Evolutionary conservation across 2,329 filamentous ascomycete genomes (phyloP), one percentile per base, ranked within the genome.

Genomic region (Cercospora canescens): DNA sequence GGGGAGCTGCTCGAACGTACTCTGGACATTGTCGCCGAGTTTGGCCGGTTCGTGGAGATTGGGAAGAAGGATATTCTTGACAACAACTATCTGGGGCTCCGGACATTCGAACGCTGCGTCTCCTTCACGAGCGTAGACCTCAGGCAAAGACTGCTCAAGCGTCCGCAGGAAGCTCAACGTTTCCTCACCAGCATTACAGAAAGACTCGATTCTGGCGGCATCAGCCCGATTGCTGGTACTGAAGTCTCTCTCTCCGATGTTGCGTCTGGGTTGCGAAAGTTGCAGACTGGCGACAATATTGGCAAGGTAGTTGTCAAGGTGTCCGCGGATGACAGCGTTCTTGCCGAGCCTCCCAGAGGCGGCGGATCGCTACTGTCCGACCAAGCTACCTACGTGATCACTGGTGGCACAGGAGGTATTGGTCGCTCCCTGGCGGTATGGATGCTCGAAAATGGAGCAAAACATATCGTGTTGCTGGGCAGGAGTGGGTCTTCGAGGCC

Each of bases 11-110:
- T 79, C 2, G 59, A 69, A n/a, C 54, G 65, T 8, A 70, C 70
- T 5, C 77, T 73, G 74, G 57, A 69, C 2, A 67, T 64, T 37
- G 48, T 77, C 6, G 76, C 77, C 1, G 63, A 66, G 2, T 75
- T 74, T 35, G 78, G 78, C 4, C 66, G 71, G 8, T 71, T 79
- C 72, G 60, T 73, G 35, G 74, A 76, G 57, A 68, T 75, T 35
- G 72, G 71, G 3, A 70, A 69, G 58, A 69, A 65, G 16, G 71
- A 74, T 24, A 48, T 71, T 4, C 45, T 65, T 6, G 35, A 34
- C 2, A 70, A 70, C 18, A 68, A 45, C 6, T 11, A 52, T 3
- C 37, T 74, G 6, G 50, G 18, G n/a, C 32, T 67, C 45, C 21
- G 37, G 41, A 48, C 45, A 11, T 66, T 59, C 21, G 52, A 28